These are phyloP conservation scores for Phytopythium litorale DNA, from an alignment of 352 stramenopile species.

Conservation along the genomic window DNA sequence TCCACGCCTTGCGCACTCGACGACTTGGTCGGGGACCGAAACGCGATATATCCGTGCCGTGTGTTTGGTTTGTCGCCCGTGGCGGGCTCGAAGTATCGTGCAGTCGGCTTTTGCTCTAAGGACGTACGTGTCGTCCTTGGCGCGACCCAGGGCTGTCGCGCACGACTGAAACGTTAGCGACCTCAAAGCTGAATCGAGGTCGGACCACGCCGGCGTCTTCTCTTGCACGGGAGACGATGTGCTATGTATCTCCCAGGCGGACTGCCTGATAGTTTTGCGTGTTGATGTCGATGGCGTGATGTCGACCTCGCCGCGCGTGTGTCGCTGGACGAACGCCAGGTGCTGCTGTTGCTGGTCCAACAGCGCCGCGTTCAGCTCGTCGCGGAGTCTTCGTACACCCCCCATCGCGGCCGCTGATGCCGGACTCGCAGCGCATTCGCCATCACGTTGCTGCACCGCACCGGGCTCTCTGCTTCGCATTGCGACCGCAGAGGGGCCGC, in stretches of 20 bases:
- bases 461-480: neutral
- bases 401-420: neutral
- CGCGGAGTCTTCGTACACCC: neutral
- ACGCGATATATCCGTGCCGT: neutral
- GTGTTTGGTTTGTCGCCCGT: neutral
- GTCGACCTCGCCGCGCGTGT: neutral
- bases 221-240: neutral
- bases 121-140: neutral
- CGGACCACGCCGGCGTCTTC: neutral
- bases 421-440: neutral
- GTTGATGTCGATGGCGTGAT: neutral
- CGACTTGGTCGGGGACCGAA: neutral
- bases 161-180: conserved; percentile 3
- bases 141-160: neutral
- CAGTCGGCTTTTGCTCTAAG: neutral
- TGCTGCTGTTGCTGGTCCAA: neutral
- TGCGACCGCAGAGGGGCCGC: neutral
- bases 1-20: neutral
- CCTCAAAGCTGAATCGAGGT: neutral
- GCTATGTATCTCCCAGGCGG: neutral
- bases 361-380: conserved; percentile 2
- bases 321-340: neutral
- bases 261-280: neutral
- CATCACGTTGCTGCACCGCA: neutral
- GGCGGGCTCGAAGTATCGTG: accelerated